A percentile compares a stretch with the other conserved stretches of the same genome.
Conservation (phyloP, 169 alveolate species). For the Pseudocohnilembus persalinus region DNA sequence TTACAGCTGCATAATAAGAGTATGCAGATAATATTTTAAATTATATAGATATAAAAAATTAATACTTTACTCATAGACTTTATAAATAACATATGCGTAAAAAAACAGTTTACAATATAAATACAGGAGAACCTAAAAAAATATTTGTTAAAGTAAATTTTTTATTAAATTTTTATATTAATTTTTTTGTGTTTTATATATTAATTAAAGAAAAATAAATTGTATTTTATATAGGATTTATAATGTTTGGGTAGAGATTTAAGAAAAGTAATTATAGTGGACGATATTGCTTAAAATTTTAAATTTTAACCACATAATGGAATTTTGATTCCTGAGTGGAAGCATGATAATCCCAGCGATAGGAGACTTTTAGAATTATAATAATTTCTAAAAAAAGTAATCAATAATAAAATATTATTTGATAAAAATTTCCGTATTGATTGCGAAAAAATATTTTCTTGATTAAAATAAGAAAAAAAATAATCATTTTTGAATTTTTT, state of each 20-base stretch:
- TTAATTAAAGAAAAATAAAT: too few species aligned
- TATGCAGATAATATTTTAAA: background rate
- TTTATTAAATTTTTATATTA: too few species aligned
- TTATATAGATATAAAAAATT: background rate
- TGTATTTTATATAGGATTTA: background rate
- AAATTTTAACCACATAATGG: background rate
- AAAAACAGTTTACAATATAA: too few species aligned
- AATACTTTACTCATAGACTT: background rate
- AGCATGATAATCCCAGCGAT: background rate
- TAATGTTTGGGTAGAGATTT: background rate
- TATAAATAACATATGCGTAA: background rate
- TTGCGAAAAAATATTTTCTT: too few species aligned
- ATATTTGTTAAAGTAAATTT: too few species aligned
- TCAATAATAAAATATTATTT: too few species aligned
- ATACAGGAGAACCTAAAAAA: background rate
- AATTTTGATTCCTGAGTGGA: background rate
- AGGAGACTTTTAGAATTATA: background rate
- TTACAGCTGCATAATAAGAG: background rate
- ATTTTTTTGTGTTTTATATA: too few species aligned
- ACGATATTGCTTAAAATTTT: background rate
- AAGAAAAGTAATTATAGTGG: background rate
- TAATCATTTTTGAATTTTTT: too few species aligned
- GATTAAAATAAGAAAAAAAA: too few species aligned
- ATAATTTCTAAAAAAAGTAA: too few species aligned
- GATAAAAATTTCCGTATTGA: background rate